Percentiles rank a stretch among this genome's conserved stretches.
Conservation (phyloP, 768 basidiomycete species). For the Leccinum barrowsii region DNA sequence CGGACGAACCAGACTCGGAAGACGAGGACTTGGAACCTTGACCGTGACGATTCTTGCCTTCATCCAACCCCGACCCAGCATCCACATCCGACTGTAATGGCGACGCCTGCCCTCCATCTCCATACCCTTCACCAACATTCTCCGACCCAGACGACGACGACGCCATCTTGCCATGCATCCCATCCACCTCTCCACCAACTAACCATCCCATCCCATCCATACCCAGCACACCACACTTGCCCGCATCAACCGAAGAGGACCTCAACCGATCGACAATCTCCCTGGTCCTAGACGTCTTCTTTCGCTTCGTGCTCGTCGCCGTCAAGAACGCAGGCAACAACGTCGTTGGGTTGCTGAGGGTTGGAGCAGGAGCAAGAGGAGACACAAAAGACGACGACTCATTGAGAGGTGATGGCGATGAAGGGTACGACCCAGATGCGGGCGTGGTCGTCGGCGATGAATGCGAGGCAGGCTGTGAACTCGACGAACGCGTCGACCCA, state of each 20-base stretch:
- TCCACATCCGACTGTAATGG: no score
- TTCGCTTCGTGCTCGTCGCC: conserved; percentile 16
- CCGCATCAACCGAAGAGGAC: conserved; percentile 22
- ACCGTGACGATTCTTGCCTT: not conserved
- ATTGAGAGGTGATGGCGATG: conserved; percentile 8
- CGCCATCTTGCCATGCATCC: no score
- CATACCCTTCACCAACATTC: no score
- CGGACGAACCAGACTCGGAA: not conserved
- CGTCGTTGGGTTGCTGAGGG: conserved; percentile 5
- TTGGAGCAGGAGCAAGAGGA: not conserved
- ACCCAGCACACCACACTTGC: conserved; percentile 8
- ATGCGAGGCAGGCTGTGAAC: conserved; percentile 3
- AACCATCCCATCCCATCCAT: conserved; percentile 16
- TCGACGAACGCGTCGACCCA: conserved; percentile 11
- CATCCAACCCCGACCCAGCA: conserved; percentile 1
- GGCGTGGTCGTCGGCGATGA: conserved; percentile 12
- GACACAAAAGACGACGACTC: not conserved
- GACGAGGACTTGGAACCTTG: not conserved
- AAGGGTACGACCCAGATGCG: conserved; percentile 4
- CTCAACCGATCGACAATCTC: conserved; percentile 28
- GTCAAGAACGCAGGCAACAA: conserved; percentile 26
- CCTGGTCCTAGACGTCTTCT: conserved; percentile 26
- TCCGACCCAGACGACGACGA: not conserved
- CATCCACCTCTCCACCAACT: conserved; percentile 12
- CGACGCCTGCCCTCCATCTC: no score